Evolutionary conservation across 1,139 yeast species (phyloP).

Genomic region (Yamadazyma atlantica): DNA sequence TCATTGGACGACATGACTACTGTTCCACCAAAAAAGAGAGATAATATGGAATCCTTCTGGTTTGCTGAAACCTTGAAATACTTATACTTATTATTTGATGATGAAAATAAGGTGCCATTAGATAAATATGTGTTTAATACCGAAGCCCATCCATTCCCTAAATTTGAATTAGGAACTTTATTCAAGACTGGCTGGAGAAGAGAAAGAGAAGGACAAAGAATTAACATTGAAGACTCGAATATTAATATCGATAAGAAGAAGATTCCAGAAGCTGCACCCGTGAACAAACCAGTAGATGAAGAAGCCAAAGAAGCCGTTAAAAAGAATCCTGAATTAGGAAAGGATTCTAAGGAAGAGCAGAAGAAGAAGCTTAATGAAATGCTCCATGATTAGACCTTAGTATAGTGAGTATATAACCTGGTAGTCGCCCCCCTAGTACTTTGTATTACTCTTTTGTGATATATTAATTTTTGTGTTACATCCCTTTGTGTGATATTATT

Average conservation of each 20-base stretch:
- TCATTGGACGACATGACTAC: constrained; percentile 68
- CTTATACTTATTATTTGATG: constrained; percentile 77
- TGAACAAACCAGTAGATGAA: constrained; percentile 37
- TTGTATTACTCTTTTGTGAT: too few relatives aligned
- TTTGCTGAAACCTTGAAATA: constrained; percentile 90
- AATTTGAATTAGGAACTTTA: constrained; percentile 51
- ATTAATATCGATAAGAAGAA: constrained; percentile 28
- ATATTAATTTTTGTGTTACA: too few relatives aligned
- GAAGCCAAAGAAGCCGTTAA: constrained; percentile 38
- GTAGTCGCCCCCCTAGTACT: too few relatives aligned
- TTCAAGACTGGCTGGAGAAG: constrained; percentile 69
- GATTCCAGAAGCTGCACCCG: constrained; percentile 46
- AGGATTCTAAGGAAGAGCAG: constrained; percentile 25
- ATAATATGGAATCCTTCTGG: constrained; percentile 94
- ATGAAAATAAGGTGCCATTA: constrained; percentile 55
- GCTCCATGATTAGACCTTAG: constrained; percentile 19
- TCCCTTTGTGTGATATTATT: too few relatives aligned
- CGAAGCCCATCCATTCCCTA: constrained; percentile 92
- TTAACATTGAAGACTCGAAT: constrained; percentile 17
- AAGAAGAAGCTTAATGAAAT: constrained; percentile 27
- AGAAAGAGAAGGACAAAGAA: constrained; percentile 18
- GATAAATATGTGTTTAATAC: constrained; percentile 81
- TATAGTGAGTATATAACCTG: too few relatives aligned
- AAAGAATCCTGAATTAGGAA: constrained; percentile 30
- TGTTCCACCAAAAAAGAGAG: constrained; percentile 53